These are phyloP conservation scores for Pleurotus citrinopileatus DNA, from an alignment of 768 basidiomycete genomes.

Conservation along the genomic window DNA sequence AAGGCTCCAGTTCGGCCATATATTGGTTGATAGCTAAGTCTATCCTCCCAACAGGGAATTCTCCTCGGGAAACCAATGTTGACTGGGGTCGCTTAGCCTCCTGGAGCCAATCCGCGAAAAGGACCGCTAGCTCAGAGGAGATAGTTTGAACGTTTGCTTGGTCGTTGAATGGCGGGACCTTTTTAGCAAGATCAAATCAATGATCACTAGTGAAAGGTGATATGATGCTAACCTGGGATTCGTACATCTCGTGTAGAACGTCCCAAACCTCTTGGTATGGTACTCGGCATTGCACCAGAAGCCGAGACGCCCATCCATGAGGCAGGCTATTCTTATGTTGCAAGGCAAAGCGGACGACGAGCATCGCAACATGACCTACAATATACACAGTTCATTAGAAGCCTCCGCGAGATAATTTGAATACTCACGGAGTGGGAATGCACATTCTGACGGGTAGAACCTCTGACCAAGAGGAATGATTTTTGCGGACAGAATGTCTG, in stretches of 20 bases:
- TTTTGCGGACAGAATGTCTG: constrained; percentile 62
- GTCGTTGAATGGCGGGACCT: constrained; percentile 84
- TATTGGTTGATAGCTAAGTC: constrained; percentile 75
- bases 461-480: constrained; percentile 75
- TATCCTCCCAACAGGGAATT: constrained; percentile 77
- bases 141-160: constrained; percentile 78
- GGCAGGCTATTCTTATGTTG: constrained; percentile 56
- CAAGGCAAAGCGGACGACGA: constrained; percentile 74
- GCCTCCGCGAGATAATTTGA: neutral
- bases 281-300: constrained; percentile 79
- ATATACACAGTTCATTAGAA: constrained; percentile 5
- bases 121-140: constrained; percentile 76
- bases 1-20: constrained; percentile 62
- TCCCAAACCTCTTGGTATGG: constrained; percentile 84
- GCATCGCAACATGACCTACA: constrained; percentile 70
- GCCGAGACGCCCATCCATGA: constrained; percentile 79
- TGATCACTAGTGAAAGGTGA: neutral
- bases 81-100: constrained; percentile 74
- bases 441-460: constrained; percentile 88
- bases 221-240: constrained; percentile 65
- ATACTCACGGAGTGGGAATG: constrained; percentile 81
- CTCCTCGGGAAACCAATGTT: constrained; percentile 51
- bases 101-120: constrained; percentile 80
- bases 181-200: constrained; percentile 8
- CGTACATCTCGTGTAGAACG: constrained; percentile 81